phyloP scores from a whole-genome alignment of 495 filamentous ascomycete genomes.

The Tuber aestivum region DNA sequence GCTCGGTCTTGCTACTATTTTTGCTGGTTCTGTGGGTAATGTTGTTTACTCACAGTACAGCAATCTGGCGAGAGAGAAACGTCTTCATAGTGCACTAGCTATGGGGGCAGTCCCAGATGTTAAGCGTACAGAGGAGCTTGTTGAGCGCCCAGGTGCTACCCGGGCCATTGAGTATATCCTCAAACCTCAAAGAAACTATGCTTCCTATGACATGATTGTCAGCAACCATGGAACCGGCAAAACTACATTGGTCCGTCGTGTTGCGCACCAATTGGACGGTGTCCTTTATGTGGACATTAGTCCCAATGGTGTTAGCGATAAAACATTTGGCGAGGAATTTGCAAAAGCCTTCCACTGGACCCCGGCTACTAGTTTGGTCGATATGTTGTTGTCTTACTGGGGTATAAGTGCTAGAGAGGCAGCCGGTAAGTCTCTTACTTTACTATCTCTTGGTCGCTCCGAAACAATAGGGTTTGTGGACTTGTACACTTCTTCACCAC shows the following conservation, averaged over 20 bases:
- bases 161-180: neutral
- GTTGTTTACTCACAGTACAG: neutral
- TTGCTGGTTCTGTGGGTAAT: neutral
- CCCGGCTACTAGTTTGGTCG: too few relatives aligned
- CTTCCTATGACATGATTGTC: neutral
- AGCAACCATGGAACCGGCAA: slow-evolving; percentile 2
- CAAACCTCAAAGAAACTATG: neutral
- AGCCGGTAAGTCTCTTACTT: too few relatives aligned
- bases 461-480: too few relatives aligned
- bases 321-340: too few relatives aligned
- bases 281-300: neutral
- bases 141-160: neutral
- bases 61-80: neutral
- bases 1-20: neutral
- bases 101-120: neutral
- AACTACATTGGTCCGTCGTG: neutral
- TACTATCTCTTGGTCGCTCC: too few relatives aligned
- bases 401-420: too few relatives aligned
- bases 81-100: neutral
- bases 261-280: neutral
- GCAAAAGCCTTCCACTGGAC: too few relatives aligned
- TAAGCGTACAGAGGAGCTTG: neutral
- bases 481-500: too few relatives aligned
- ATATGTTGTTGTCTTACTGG: too few relatives aligned
- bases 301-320: neutral